Evolutionary conservation across 352 stramenopile species (phyloP).

Genomic region (Phytopythium vexans): DNA sequence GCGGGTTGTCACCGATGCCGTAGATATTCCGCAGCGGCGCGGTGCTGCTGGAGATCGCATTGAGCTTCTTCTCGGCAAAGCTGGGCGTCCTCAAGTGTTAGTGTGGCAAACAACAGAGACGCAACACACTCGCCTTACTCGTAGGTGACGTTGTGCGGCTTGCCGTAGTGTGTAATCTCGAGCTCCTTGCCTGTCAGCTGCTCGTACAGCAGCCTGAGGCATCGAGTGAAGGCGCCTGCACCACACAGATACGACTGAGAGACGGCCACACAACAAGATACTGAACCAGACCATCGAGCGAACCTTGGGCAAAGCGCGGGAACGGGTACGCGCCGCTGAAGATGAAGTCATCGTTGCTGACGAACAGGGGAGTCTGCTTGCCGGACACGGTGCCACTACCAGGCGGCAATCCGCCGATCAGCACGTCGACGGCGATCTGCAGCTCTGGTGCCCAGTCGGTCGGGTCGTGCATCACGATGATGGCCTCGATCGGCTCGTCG

Average conservation of each 20-base stretch:
- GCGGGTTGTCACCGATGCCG: constrained; percentile 87
- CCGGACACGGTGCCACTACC: constrained; percentile 42
- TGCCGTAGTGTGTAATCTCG: constrained; percentile 79
- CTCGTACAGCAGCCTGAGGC: constrained; percentile 73
- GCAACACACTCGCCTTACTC: constrained; percentile 36
- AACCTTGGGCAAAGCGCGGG: constrained; percentile 81
- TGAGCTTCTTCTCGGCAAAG: constrained; percentile 66
- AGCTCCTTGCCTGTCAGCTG: constrained; percentile 57
- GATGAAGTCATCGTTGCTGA: constrained; percentile 88
- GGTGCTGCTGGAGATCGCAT: constrained; percentile 40
- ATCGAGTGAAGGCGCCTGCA: constrained; percentile 69
- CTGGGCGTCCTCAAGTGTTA: constrained; percentile 14
- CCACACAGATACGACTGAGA: neutral
- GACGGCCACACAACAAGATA: neutral
- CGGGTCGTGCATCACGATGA: constrained; percentile 91
- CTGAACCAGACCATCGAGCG: no score
- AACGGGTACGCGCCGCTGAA: constrained; percentile 83
- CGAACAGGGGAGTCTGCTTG: constrained; percentile 74
- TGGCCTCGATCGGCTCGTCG: constrained; percentile 73
- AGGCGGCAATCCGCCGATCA: constrained; percentile 69
- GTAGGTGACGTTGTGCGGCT: constrained; percentile 83
- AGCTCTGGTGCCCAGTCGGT: constrained; percentile 87
- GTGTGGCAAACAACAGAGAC: constrained; percentile 2
- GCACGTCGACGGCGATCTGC: constrained; percentile 87
- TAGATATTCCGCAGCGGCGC: constrained; percentile 67